Evolutionary conservation across 768 basidiomycete species (phyloP).

Genomic region (Neoboletus magnificus): DNA sequence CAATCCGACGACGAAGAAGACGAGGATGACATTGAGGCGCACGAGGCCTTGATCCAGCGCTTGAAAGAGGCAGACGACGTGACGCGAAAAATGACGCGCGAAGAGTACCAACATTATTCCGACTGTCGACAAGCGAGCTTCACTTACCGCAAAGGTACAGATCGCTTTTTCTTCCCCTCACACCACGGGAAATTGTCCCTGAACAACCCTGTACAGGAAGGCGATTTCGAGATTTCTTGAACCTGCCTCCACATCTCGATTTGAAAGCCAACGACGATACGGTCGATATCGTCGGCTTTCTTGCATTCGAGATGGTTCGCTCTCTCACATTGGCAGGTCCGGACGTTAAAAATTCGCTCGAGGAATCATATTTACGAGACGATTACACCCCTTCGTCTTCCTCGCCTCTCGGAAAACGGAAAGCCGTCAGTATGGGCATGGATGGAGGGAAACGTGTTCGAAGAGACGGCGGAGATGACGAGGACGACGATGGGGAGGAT

Average conservation of each 20-base stretch:
- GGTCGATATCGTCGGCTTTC: constrained; percentile 93
- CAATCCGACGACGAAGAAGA: constrained; percentile 95
- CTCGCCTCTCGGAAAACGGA: constrained; percentile 70
- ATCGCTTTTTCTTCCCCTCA: not conserved
- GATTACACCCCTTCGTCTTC: constrained; percentile 45
- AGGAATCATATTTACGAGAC: constrained; percentile 66
- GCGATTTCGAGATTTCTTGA: constrained; percentile 92
- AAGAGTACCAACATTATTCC: constrained; percentile 96
- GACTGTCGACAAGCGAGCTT: constrained; percentile 96
- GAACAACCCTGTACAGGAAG: constrained; percentile 54
- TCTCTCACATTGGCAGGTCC: constrained; percentile 87
- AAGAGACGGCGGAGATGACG: constrained; percentile 49
- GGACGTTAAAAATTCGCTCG: constrained; percentile 75
- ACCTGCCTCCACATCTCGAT: constrained; percentile 82
- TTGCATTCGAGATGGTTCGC: constrained; percentile 96
- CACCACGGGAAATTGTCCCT: not conserved
- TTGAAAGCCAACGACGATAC: constrained; percentile 92
- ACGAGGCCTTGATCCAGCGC: constrained; percentile 88
- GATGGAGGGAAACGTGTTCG: constrained; percentile 45
- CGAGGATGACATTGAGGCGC: constrained; percentile 93
- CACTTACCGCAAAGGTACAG: constrained; percentile 88
- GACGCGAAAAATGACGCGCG: constrained; percentile 92
- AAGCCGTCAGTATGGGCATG: constrained; percentile 47
- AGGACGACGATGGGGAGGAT: constrained; percentile 57
- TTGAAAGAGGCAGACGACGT: constrained; percentile 95